A percentile compares a stretch with the other conserved stretches of the same genome.
These are phyloP conservation scores for Colletotrichum horii DNA, from an alignment of 2,329 filamentous ascomycete species.

Conservation along the genomic window DNA sequence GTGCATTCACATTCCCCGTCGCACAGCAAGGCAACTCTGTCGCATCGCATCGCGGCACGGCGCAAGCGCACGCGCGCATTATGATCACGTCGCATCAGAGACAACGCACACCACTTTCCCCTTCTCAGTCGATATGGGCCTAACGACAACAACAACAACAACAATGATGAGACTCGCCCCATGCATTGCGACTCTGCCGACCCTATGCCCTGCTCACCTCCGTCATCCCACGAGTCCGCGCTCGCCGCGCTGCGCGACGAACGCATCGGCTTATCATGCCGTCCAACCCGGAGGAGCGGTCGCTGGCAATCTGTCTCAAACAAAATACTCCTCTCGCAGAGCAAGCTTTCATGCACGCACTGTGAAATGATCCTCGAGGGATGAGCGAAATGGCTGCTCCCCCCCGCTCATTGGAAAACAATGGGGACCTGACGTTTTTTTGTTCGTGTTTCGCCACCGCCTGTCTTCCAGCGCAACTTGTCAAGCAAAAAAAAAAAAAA, in stretches of 20 bases:
- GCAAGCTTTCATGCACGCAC: not conserved
- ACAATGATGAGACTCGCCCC: not conserved
- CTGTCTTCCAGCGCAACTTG: not conserved
- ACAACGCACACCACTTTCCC: not conserved
- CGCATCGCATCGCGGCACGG: not conserved
- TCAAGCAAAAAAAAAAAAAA: not conserved
- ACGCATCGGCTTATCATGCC: not conserved
- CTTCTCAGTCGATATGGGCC: not conserved
- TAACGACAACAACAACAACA: not conserved
- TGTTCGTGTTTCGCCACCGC: not conserved
- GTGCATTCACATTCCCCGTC: not conserved
- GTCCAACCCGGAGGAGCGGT: not conserved
- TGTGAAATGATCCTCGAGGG: not conserved
- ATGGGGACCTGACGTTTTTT: not conserved
- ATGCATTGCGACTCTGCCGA: not conserved
- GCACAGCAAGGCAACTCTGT: not conserved
- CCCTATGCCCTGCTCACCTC: not conserved
- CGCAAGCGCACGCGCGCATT: not conserved
- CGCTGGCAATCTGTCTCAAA: not conserved
- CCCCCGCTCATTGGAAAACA: not conserved
- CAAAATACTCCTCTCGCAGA: not conserved
- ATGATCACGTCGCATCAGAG: not conserved
- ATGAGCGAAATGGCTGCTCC: not conserved
- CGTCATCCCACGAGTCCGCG: not conserved
- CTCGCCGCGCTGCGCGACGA: not conserved